phyloP scores from a whole-genome alignment of 768 basidiomycete species.

The Phlegmacium glaucopus region DNA sequence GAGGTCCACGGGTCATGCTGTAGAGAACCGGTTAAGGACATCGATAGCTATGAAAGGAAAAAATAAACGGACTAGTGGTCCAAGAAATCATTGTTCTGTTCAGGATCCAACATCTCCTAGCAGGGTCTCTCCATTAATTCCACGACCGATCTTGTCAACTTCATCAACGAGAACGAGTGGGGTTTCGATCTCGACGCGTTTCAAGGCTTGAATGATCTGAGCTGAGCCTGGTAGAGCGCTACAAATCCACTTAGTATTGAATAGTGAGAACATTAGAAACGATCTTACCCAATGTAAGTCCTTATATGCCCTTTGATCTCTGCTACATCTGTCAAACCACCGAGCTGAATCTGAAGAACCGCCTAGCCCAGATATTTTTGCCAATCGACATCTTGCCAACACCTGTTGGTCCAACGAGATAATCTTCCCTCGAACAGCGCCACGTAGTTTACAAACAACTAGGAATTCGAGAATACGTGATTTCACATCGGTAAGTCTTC shows the following conservation, averaged over 20 bases:
- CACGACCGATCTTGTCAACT: constrained; percentile 92
- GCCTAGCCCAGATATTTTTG: constrained; percentile 84
- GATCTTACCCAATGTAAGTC: constrained; percentile 93
- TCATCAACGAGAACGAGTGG: constrained; percentile 94
- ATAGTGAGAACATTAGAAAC: too few relatives aligned
- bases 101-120: constrained; percentile 93
- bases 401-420: constrained; percentile 94
- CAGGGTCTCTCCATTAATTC: constrained; percentile 89
- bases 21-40: too few relatives aligned
- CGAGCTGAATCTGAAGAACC: constrained; percentile 97
- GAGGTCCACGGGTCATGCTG: constrained; percentile 95
- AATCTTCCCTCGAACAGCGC: constrained; percentile 96
- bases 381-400: constrained; percentile 98
- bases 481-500: constrained; percentile 92
- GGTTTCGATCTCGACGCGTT: constrained; percentile 91
- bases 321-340: constrained; percentile 95
- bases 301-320: constrained; percentile 98
- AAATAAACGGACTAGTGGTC: constrained; percentile 80
- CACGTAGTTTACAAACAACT: constrained; percentile 91
- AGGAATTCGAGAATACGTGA: constrained; percentile 94
- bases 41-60: constrained; percentile 3
- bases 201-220: constrained; percentile 91
- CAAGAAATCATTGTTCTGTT: constrained; percentile 92
- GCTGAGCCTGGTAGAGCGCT: constrained; percentile 92
- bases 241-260: too few relatives aligned